These are phyloP conservation scores for Apophysomyces trapeziformis DNA, from an alignment of 371 early-diverging fungal genomes.

Conservation along the genomic window DNA sequence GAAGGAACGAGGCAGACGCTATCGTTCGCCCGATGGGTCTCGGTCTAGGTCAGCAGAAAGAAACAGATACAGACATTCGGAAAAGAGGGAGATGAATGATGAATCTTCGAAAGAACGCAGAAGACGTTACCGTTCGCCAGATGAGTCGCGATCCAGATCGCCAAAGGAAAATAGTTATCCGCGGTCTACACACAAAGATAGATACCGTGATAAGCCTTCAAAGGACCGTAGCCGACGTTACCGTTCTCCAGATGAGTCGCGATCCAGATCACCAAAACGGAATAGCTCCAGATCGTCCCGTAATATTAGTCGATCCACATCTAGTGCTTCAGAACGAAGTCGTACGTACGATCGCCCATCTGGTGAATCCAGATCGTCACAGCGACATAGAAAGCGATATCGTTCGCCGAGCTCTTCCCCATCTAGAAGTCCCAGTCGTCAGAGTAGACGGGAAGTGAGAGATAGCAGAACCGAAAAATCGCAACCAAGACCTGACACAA, in stretches of 20 bases:
- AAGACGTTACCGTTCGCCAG: conserved; percentile 18
- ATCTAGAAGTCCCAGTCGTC: not conserved
- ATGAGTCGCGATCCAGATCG: conserved; percentile 17
- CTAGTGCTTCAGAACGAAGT: not conserved
- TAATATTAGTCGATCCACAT: conserved; percentile 11
- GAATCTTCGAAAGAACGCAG: conserved; percentile 5
- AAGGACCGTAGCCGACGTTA: conserved; percentile 12
- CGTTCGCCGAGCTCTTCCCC: conserved; percentile 2
- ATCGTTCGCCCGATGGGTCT: conserved; percentile 20
- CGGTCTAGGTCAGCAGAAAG: conserved; percentile 16
- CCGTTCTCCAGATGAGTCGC: conserved; percentile 9
- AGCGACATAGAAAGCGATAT: not conserved
- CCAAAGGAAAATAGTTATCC: not conserved
- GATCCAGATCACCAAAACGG: conserved; percentile 16
- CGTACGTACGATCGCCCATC: not conserved
- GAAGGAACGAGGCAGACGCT: not conserved
- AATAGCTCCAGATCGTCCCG: not conserved
- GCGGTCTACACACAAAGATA: no score
- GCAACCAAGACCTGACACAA: not conserved
- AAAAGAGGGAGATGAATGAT: no score
- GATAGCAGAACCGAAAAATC: not conserved
- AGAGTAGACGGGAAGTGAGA: not conserved
- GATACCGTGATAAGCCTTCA: not conserved
- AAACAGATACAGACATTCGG: not conserved
- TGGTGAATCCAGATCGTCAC: not conserved